phyloP scores from a whole-genome alignment of 2,329 filamentous ascomycete genomes.

The Clonostachys byssicola region DNA sequence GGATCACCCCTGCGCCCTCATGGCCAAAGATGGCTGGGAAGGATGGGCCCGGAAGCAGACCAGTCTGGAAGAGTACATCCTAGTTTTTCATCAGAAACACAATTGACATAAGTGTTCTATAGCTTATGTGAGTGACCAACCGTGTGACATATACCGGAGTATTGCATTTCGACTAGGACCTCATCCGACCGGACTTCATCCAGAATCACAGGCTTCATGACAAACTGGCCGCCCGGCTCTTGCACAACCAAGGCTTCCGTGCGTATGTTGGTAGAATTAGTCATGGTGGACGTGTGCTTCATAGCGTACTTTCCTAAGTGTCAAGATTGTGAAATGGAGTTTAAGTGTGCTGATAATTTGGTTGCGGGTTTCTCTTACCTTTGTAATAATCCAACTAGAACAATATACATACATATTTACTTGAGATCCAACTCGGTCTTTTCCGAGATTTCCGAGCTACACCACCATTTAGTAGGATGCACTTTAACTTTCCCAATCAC shows the following conservation, averaged over 20 bases:
- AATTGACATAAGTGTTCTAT: neutral
- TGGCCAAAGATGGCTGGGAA: slow-evolving; percentile 20
- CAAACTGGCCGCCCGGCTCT: neutral
- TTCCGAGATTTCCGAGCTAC: too few species aligned
- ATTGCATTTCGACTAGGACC: slow-evolving; percentile 16
- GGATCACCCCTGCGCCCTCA: slow-evolving; percentile 17
- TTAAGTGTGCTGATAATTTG: too few species aligned
- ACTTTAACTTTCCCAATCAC: too few species aligned
- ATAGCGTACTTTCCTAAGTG: too few species aligned
- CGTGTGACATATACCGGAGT: slow-evolving; percentile 21
- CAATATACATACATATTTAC: too few species aligned
- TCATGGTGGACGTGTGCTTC: neutral
- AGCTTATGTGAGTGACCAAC: slow-evolving; percentile 1
- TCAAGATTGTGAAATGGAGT: too few species aligned
- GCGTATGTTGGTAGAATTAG: neutral
- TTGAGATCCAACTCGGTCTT: too few species aligned
- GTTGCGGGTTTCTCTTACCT: too few species aligned
- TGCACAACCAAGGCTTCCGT: slow-evolving; percentile 1
- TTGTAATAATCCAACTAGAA: too few species aligned
- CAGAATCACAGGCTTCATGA: neutral
- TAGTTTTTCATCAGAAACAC: neutral
- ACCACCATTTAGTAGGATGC: too few species aligned
- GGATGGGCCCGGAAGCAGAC: slow-evolving; percentile 5
- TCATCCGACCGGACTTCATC: slow-evolving; percentile 6
- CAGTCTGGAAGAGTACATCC: slow-evolving; percentile 10